Evolutionary conservation across 306 rosid genomes (phyloP), one percentile per base, ranked within the genome.

Genomic region (Citrullus colocynthis): DNA sequence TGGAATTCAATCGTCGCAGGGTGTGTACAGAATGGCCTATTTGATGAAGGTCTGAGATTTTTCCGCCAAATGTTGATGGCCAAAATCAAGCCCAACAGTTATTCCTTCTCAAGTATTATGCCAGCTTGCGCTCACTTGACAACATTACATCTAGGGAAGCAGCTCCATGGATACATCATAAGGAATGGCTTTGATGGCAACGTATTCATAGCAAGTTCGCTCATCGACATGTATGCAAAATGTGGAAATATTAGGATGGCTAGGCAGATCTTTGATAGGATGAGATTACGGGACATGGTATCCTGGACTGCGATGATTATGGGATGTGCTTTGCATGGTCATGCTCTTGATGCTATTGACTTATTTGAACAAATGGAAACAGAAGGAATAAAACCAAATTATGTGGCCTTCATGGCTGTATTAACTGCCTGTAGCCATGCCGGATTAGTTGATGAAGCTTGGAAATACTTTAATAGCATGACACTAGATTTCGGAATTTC

Each of bases 111-210:
- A 15, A 90, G 96, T 80, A 88, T 89, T 72, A 87, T 93, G 83
- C 97, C 97, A 6, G 98, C 98, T 74, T 90, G 93, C 84, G 92
- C 98, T 66, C 86, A 91, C 80, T 78, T 90, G 90, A 91, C 98
- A 5, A 83, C 97, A 11, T 84, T 89, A 14, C 89, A 80, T 74
- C 80, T 93, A 80, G 98, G 98, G 54, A 89, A 87, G 89, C 98
- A 93, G 81, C 92, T 93, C 76, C 98, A 93, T 80, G 93, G 90
- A 67, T 89, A 80, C 84, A 82, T 88, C 83, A 74, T 85, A 65
- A 84, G 97, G 54, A 70, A 84, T 44, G 81, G 84, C 34, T 89
- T 91, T 56, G 86, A 90, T 52, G 86, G 78, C 79, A 93, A 93
- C 56, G 77, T 87, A 81, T 91, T 83, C 28, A 83, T 93, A 60